These are phyloP conservation scores for Neoascochyta sp. DNA, from an alignment of 2,329 filamentous ascomycete genomes.

Conservation along the genomic window DNA sequence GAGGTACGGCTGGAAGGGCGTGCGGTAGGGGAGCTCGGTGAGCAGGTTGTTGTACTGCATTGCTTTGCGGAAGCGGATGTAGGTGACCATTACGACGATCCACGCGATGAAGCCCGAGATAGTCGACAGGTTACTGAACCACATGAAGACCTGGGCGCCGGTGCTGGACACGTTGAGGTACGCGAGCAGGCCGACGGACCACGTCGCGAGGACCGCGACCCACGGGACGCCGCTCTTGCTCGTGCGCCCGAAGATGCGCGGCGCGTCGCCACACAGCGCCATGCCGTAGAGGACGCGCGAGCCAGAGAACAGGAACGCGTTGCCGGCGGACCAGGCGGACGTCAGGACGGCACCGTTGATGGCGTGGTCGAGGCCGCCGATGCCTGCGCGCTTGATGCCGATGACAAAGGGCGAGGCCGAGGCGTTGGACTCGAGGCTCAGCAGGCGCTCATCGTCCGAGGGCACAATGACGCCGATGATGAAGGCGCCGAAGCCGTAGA, in stretches of 20 bases:
- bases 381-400: conserved; percentile 64
- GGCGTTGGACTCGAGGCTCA: conserved; percentile 30
- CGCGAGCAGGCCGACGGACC: conserved; percentile 45
- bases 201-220: conserved; percentile 37
- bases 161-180: conserved; percentile 50
- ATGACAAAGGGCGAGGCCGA: conserved; percentile 54
- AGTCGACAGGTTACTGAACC: conserved; percentile 68
- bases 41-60: conserved; percentile 52
- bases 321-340: conserved; percentile 67
- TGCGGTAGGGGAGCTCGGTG: conserved; percentile 52
- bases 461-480: conserved; percentile 60
- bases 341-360: conserved; percentile 75
- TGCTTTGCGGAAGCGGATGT: conserved; percentile 55
- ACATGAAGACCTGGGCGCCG: conserved; percentile 55
- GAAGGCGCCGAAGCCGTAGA: conserved; percentile 53
- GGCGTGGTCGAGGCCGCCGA: conserved; percentile 63
- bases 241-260: conserved; percentile 49
- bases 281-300: conserved; percentile 51
- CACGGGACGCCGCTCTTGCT: conserved; percentile 44
- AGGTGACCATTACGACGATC: conserved; percentile 56
- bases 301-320: conserved; percentile 59
- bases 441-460: conserved; percentile 50
- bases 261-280: conserved; percentile 50
- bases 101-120: conserved; percentile 54
- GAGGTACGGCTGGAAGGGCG: conserved; percentile 49